Evolutionary conservation across 1,284 basidiomycete genomes (phyloP).

Genomic region (Leccinum holopus): DNA sequence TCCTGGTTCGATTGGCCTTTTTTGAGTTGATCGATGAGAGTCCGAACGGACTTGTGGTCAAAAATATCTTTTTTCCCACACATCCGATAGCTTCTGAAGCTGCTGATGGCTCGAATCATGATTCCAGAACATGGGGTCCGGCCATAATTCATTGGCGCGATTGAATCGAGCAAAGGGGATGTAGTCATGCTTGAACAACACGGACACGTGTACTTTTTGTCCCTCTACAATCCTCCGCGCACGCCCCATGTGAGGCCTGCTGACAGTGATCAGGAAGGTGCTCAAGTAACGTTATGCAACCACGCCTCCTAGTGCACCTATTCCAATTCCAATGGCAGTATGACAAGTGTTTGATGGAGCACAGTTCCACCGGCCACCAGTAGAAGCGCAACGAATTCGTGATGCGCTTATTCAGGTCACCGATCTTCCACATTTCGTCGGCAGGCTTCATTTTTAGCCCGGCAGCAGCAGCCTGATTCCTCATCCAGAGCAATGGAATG

Average conservation of each 20-base stretch:
- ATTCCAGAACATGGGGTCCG: constrained; percentile 32
- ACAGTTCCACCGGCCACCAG: constrained; percentile 23
- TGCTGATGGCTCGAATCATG: constrained; percentile 23
- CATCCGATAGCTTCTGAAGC: constrained; percentile 15
- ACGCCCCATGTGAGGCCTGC: constrained; percentile 30
- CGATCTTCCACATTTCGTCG: constrained; percentile 31
- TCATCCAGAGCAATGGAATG: constrained; percentile 36
- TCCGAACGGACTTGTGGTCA: constrained; percentile 21
- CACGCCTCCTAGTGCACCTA: constrained; percentile 20
- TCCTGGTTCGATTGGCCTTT: constrained; percentile 18
- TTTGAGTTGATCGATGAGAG: constrained; percentile 23
- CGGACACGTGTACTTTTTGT: constrained; percentile 34
- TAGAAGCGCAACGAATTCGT: constrained; percentile 18
- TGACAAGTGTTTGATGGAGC: constrained; percentile 6
- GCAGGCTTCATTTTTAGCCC: constrained; percentile 24
- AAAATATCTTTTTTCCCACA: constrained; percentile 34
- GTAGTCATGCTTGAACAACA: constrained; percentile 31
- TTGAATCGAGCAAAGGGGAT: constrained; percentile 12
- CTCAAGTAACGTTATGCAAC: background rate
- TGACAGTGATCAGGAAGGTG: constrained; percentile 11
- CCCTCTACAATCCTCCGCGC: constrained; percentile 29
- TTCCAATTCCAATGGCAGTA: constrained; percentile 25
- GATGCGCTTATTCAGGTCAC: constrained; percentile 28
- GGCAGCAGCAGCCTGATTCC: constrained; percentile 26
- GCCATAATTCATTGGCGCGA: constrained; percentile 23